Percentiles rank a stretch among this genome's conserved stretches.
Conservation (phyloP, 768 basidiomycete species). For the Naganishia randhawae region DNA sequence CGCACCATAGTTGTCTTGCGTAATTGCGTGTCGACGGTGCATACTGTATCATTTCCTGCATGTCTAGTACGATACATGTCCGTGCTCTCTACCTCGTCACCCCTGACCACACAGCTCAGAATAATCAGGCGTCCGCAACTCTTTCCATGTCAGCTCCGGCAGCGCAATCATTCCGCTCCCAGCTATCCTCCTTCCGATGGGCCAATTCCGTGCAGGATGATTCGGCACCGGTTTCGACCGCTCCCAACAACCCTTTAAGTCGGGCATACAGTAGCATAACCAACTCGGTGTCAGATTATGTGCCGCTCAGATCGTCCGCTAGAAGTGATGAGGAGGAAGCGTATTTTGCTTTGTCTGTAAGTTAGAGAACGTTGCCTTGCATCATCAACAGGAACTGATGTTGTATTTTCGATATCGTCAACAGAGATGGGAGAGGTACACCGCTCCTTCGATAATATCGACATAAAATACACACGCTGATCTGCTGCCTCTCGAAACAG, state of each 20-base stretch:
- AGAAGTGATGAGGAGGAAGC: slow-evolving; percentile 92
- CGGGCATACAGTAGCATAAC: slow-evolving; percentile 62
- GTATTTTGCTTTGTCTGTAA: slow-evolving; percentile 60
- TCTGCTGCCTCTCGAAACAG: slow-evolving; percentile 51
- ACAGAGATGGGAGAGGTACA: slow-evolving; percentile 30
- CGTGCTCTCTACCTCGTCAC: too few species aligned
- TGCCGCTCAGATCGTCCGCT: slow-evolving; percentile 77
- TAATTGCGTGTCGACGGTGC: not conserved
- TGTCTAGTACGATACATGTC: too few species aligned
- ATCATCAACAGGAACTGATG: not conserved
- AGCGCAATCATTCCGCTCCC: slow-evolving; percentile 41
- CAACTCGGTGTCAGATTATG: slow-evolving; percentile 74
- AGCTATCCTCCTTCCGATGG: slow-evolving; percentile 51
- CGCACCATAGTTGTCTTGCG: not conserved
- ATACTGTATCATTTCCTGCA: not conserved
- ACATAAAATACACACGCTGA: slow-evolving; percentile 6
- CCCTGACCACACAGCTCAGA: not conserved
- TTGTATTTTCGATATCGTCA: not conserved
- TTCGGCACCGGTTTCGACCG: slow-evolving; percentile 30
- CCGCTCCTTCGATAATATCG: not conserved
- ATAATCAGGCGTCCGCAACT: not conserved
- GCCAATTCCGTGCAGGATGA: slow-evolving; percentile 50
- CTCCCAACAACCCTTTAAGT: slow-evolving; percentile 65
- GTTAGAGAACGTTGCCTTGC: slow-evolving; percentile 7
- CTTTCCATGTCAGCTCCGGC: slow-evolving; percentile 39